Evolutionary conservation across 768 basidiomycete genomes (phyloP), one percentile per base, ranked within the genome.

Genomic region (Psilocybe sp.): DNA sequence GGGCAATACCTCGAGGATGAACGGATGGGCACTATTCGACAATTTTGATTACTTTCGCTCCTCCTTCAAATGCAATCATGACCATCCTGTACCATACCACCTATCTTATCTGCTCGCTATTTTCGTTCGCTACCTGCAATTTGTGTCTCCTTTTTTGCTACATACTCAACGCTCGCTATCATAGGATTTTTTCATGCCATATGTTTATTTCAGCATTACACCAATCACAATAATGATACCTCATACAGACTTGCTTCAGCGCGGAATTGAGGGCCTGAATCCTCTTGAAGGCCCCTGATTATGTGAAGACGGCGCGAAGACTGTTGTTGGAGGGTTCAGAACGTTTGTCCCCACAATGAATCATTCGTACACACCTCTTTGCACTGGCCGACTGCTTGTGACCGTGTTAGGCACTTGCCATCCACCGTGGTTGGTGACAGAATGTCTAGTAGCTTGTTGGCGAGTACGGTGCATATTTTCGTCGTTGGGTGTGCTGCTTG

Each of bases 1-100:
- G 88, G 88, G 13, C 85, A 89, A 61, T 92, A 89, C 64, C 71
- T 92, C 10, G 89, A 90, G 55, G 90, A 92, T 55, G 87, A 90
- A 63, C 86, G 85, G 70, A 87, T 84, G 59, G 88, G 88, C 31
- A 76, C 71, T 40, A 62, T 90, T 42, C 72, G 74, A 50, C 61
- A 49, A 54, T 56, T 51, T 49, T 61, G 28, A 40, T 49, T 44
- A 16, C 54, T 55, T 57, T 60, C 47, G 50, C 52, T 51, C 45
- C 38, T 20, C 48, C 46, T 53, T 42, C 42, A 45, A 43, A 40
- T 51, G 42, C 45, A 50, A 33, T 35, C 23, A 4, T 7, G 23
- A 28, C 7, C 23, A 28, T 28, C 7, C 23, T 28, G 23, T 28
- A 28, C 7, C 23, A 28, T 28, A 28, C n/a, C 23, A 28, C 23